Conservation (phyloP, 2,329 filamentous ascomycete genomes). For the Paecilomyces niveus region DNA sequence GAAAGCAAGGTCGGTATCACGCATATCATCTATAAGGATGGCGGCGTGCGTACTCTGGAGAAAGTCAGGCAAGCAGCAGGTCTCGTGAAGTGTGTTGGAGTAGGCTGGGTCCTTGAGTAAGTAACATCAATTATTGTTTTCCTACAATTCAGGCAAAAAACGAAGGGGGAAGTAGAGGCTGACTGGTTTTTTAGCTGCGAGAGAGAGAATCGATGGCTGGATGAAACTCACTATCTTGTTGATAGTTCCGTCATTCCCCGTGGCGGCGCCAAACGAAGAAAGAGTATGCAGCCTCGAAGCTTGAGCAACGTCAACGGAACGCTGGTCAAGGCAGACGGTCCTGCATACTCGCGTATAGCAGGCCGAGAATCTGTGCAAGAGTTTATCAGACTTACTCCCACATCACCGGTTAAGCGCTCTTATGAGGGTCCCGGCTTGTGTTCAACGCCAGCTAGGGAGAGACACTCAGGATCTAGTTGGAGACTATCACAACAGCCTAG, state of each 20-base stretch:
- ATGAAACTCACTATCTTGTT: constrained; percentile 63
- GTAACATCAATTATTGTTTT: constrained; percentile 26
- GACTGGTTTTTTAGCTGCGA: constrained; percentile 54
- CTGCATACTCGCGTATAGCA: constrained; percentile 28
- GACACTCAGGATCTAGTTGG: constrained; percentile 7
- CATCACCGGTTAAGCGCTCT: constrained; percentile 12
- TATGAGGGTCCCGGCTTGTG: constrained; percentile 1
- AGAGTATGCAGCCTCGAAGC: constrained; percentile 72
- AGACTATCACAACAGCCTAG: constrained; percentile 19
- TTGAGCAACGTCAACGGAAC: constrained; percentile 62
- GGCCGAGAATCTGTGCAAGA: constrained; percentile 23
- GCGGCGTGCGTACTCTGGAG: constrained; percentile 69
- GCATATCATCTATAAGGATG: constrained; percentile 86
- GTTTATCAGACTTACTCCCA: constrained; percentile 28
- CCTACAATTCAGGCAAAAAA: constrained; percentile 7
- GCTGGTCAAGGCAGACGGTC: background rate
- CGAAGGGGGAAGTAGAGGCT: background rate
- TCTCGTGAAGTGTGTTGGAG: constrained; percentile 76
- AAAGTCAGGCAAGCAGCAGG: constrained; percentile 68
- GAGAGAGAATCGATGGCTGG: constrained; percentile 67
- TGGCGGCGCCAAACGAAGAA: constrained; percentile 63
- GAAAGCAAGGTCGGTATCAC: constrained; percentile 64
- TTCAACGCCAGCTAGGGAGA: constrained; percentile 9
- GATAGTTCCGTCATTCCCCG: constrained; percentile 62
- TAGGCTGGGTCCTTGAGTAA: constrained; percentile 84